Conservation (phyloP, 2,329 filamentous ascomycete species). For the Coniochaeta prunicola region DNA sequence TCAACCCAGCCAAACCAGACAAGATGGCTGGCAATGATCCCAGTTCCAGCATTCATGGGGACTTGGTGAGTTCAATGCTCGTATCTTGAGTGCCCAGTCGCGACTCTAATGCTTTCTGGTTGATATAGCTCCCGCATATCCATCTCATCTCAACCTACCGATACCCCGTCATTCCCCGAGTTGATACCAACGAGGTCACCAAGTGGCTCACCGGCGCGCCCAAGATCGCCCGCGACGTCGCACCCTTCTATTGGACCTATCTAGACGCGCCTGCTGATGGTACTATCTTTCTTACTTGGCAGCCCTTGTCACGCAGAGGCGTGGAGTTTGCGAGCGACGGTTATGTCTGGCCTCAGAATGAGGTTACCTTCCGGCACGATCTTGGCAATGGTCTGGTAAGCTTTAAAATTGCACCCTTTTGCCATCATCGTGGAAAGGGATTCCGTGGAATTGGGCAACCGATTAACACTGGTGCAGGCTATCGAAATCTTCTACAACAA, state of each 20-base stretch:
- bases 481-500: conserved; percentile 86
- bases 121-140: conserved; percentile 68
- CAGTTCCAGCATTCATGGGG: not conserved
- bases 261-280: conserved; percentile 77
- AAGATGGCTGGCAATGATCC: conserved; percentile 1
- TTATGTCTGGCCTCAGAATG: conserved; percentile 80
- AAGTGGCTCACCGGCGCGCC: conserved; percentile 79
- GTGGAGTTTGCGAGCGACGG: conserved; percentile 84
- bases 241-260: conserved; percentile 91
- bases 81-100: conserved; percentile 12
- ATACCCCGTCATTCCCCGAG: conserved; percentile 65
- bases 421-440: not conserved
- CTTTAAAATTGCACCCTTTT: conserved; percentile 4
- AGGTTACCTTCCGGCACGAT: conserved; percentile 70
- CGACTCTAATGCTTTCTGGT: conserved; percentile 18
- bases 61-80: conserved; percentile 15
- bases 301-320: conserved; percentile 64
- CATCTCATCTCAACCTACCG: conserved; percentile 80
- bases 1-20: not conserved
- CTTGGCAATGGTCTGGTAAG: conserved; percentile 53
- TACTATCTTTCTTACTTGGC: conserved; percentile 80
- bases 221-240: conserved; percentile 74
- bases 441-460: not conserved
- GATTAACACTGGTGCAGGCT: conserved; percentile 43
- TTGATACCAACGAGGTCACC: conserved; percentile 70